Percentiles rank a stretch among this genome's conserved stretches.
phyloP scores from a whole-genome alignment of 2,329 filamentous ascomycete genomes.

The Beauveria varroae region DNA sequence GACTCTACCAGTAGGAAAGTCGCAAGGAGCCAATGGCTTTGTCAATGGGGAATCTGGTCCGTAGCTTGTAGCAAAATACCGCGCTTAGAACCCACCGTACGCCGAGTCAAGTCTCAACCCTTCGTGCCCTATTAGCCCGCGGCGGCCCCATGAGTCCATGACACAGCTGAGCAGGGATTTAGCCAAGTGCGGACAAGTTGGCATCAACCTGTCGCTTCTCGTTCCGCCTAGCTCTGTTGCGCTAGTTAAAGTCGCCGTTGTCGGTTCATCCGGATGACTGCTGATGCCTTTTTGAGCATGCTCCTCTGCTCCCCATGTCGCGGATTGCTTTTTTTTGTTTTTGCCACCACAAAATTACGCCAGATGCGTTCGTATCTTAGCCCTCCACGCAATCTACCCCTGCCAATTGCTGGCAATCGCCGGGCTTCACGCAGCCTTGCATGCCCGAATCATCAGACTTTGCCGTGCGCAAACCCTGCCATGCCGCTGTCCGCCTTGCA shows the following conservation, averaged over 20 bases:
- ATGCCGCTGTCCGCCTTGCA: not conserved
- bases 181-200: not conserved
- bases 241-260: not conserved
- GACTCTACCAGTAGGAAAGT: no score
- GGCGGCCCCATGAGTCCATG: conserved; percentile 2
- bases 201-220: not conserved
- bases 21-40: not conserved
- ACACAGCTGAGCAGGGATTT: not conserved
- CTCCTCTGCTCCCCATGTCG: not conserved
- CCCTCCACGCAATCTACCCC: not conserved
- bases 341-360: not conserved
- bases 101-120: not conserved
- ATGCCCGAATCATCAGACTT: not conserved
- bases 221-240: not conserved
- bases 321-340: not conserved
- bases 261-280: not conserved
- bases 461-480: not conserved
- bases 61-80: not conserved
- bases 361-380: not conserved
- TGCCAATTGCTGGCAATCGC: not conserved
- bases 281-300: no score
- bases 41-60: not conserved
- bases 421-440: not conserved
- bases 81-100: conserved; percentile 1
- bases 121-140: not conserved